A percentile compares a stretch with the other conserved stretches of the same genome.
These are phyloP conservation scores for Dipodascopsis uninucleata DNA, from an alignment of 805 yeast genomes.

Conservation along the genomic window DNA sequence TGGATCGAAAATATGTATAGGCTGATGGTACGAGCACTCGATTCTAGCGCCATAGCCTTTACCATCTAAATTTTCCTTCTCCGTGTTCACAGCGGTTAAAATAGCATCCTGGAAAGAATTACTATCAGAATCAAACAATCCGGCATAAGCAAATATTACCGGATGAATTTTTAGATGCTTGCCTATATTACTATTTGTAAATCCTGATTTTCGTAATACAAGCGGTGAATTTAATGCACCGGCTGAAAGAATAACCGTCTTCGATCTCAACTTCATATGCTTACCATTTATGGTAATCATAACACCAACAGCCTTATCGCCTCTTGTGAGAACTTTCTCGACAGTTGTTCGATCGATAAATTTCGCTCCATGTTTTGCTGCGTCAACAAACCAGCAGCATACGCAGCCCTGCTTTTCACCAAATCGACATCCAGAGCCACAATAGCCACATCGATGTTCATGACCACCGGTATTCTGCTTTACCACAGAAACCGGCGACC, in stretches of 20 bases:
- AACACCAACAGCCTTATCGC: constrained; percentile 47
- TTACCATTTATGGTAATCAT: constrained; percentile 38
- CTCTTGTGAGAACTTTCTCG: constrained; percentile 38
- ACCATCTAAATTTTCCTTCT: constrained; percentile 51
- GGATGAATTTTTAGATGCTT: constrained; percentile 52
- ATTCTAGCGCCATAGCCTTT: constrained; percentile 51
- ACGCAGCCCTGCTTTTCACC: constrained; percentile 54
- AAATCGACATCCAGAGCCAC: constrained; percentile 48
- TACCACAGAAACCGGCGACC: constrained; percentile 42
- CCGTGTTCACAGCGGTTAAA: constrained; percentile 43
- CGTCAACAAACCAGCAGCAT: constrained; percentile 49
- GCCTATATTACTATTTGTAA: constrained; percentile 51
- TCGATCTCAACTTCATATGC: constrained; percentile 40
- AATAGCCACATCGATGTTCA: constrained; percentile 47
- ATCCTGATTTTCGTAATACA: constrained; percentile 47
- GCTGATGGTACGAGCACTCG: constrained; percentile 49
- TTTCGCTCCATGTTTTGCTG: constrained; percentile 45
- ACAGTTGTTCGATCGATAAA: constrained; percentile 48
- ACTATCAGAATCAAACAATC: constrained; percentile 39
- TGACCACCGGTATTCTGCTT: constrained; percentile 46
- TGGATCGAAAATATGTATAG: constrained; percentile 40
- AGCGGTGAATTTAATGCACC: constrained; percentile 52
- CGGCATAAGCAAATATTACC: constrained; percentile 42
- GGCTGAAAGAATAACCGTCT: constrained; percentile 44
- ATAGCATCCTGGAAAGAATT: constrained; percentile 45